These are phyloP conservation scores for Trypethelium eluteriae DNA, from an alignment of 495 filamentous ascomycete species.

Conservation along the genomic window DNA sequence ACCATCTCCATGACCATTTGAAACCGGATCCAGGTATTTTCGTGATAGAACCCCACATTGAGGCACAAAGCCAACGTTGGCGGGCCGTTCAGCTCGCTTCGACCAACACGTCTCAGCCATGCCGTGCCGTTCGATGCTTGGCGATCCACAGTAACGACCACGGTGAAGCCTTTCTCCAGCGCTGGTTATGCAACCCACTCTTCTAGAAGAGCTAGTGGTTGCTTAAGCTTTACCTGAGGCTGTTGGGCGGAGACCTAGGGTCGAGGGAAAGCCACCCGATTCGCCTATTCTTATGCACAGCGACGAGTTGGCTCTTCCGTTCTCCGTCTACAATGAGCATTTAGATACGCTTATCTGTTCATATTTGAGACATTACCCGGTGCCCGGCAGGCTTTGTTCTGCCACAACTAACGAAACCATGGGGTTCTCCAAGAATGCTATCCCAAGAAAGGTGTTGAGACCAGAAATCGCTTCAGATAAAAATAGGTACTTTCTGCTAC, in stretches of 20 bases:
- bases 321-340: not conserved
- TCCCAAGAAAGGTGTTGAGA: too few relatives aligned
- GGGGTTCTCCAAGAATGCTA: too few relatives aligned
- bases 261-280: not conserved
- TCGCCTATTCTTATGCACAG: not conserved
- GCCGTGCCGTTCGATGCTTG: not conserved
- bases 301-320: not conserved
- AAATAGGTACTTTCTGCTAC: too few relatives aligned
- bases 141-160: not conserved
- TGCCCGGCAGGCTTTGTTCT: not conserved
- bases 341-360: not conserved
- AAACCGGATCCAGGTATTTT: not conserved
- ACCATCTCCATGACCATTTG: not conserved
- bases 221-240: not conserved
- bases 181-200: not conserved
- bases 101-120: not conserved
- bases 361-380: not conserved
- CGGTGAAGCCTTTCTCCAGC: not conserved
- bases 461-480: too few relatives aligned
- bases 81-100: constrained; percentile 3
- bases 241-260: not conserved
- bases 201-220: not conserved
- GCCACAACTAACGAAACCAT: not conserved
- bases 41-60: not conserved
- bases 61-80: not conserved